Percentiles rank a stretch among this genome's conserved stretches.
These are phyloP conservation scores for Narthecium ossifragum DNA, from an alignment of 106 monocot genomes.

Conservation along the genomic window DNA sequence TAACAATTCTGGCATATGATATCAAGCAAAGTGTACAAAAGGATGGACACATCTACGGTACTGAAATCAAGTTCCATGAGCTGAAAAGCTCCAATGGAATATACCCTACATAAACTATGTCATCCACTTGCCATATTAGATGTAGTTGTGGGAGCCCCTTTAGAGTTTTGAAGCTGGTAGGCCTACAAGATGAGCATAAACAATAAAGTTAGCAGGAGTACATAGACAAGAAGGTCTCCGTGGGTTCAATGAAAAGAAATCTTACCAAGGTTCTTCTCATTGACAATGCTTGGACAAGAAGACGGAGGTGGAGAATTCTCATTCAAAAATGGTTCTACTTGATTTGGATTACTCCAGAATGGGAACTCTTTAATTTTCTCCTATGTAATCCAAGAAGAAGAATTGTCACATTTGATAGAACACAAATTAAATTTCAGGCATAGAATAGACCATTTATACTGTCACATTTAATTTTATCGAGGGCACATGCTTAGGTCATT, in stretches of 20 bases:
- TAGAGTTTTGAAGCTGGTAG: slow-evolving; percentile 15
- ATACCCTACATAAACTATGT: too few species aligned
- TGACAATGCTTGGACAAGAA: slow-evolving; percentile 95
- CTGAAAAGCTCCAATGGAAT: too few species aligned
- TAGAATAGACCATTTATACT: too few species aligned
- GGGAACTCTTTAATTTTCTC: slow-evolving; percentile 96
- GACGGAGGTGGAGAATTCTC: slow-evolving; percentile 63
- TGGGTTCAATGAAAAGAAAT: neutral
- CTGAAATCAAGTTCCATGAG: too few species aligned
- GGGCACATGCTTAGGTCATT: too few species aligned
- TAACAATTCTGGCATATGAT: too few species aligned
- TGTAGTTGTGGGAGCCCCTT: too few species aligned
- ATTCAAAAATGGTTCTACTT: slow-evolving; percentile 67
- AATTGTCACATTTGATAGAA: neutral
- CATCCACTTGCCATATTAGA: too few species aligned
- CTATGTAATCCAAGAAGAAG: slow-evolving; percentile 17
- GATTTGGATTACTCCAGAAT: slow-evolving; percentile 72
- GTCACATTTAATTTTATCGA: too few species aligned
- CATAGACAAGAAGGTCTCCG: neutral
- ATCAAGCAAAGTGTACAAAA: too few species aligned
- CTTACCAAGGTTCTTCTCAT: slow-evolving; percentile 95
- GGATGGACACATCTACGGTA: too few species aligned
- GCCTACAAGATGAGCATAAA: slow-evolving; percentile 9
- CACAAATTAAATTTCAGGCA: neutral
- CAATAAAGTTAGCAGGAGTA: neutral